Conservation (phyloP, 768 basidiomycete species). For the Boletales sp. region DNA sequence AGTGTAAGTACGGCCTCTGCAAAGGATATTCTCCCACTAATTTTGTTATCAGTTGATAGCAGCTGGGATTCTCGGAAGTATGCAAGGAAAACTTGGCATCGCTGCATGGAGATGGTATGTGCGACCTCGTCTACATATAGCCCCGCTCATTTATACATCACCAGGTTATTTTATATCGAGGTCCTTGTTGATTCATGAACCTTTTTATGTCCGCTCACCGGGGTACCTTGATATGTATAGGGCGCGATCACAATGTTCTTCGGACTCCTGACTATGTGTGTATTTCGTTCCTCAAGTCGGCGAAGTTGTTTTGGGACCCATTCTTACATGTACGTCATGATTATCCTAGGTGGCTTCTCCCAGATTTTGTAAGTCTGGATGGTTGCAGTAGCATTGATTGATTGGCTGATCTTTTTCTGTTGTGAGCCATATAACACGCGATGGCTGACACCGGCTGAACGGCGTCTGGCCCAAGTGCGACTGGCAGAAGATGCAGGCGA, state of each 20-base stretch:
- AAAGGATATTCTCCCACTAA: no score
- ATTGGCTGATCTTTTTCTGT: neutral
- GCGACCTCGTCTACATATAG: neutral
- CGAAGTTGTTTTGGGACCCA: no score
- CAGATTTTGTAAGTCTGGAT: conserved; percentile 49
- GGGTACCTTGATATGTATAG: no score
- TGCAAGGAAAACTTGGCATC: conserved; percentile 66
- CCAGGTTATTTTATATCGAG: conserved; percentile 71
- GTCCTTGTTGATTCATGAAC: conserved; percentile 15
- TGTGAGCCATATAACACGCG: conserved; percentile 56
- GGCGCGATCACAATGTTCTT: conserved; percentile 57
- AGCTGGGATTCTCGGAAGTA: conserved; percentile 65
- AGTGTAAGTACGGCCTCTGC: conserved; percentile 37
- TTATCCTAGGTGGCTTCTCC: conserved; percentile 48
- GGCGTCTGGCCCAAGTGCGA: conserved; percentile 59
- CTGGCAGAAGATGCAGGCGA: conserved; percentile 68
- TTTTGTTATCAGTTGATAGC: conserved; percentile 51
- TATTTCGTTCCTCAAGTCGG: neutral
- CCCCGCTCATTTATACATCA: neutral
- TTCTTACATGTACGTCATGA: neutral
- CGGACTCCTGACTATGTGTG: conserved; percentile 52
- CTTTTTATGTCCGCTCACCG: no score
- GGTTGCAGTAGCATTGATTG: no score
- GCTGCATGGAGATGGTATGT: conserved; percentile 67
- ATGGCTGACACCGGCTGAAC: conserved; percentile 51